These are phyloP conservation scores for Fusarium tuaranense DNA, from an alignment of 2,329 filamentous ascomycete genomes.

Conservation along the genomic window DNA sequence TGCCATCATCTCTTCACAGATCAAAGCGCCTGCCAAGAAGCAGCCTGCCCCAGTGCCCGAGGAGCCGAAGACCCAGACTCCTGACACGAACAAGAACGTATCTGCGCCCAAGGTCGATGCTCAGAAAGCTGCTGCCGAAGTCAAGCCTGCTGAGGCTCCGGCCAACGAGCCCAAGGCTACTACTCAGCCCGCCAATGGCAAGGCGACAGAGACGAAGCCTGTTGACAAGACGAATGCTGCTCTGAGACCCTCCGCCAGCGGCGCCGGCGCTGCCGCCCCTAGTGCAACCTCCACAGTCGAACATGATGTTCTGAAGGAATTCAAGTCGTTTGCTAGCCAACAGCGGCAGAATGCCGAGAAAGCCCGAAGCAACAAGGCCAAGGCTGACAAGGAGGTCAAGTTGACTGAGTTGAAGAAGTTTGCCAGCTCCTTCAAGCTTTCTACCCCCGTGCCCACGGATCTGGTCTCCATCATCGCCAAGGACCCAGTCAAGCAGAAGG, in stretches of 20 bases:
- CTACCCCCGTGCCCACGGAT: constrained; percentile 91
- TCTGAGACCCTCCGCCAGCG: constrained; percentile 51
- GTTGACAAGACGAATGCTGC: constrained; percentile 39
- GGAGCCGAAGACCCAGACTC: constrained; percentile 38
- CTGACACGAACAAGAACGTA: constrained; percentile 48
- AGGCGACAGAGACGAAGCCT: constrained; percentile 47
- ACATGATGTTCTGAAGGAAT: constrained; percentile 70
- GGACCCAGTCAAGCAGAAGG: constrained; percentile 92
- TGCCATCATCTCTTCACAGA: constrained; percentile 89
- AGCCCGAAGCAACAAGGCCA: constrained; percentile 67
- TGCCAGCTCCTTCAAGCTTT: constrained; percentile 91
- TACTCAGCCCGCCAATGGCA: constrained; percentile 48
- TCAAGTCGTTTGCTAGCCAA: constrained; percentile 72
- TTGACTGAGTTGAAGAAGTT: constrained; percentile 96
- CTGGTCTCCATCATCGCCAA: constrained; percentile 96
- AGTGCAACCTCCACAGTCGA: constrained; percentile 72
- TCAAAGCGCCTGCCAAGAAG: constrained; percentile 63
- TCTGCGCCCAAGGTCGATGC: constrained; percentile 43
- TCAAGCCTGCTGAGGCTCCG: constrained; percentile 42
- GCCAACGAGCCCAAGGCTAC: constrained; percentile 47
- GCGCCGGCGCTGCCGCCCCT: constrained; percentile 56
- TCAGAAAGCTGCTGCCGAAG: constrained; percentile 42
- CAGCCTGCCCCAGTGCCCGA: constrained; percentile 42
- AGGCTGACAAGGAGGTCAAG: constrained; percentile 88
- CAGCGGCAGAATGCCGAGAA: constrained; percentile 69